A percentile compares a stretch with the other conserved stretches of the same genome.
These are phyloP conservation scores for Vitis hybrid DNA, from an alignment of 177 flowering plant genomes.

Conservation along the genomic window DNA sequence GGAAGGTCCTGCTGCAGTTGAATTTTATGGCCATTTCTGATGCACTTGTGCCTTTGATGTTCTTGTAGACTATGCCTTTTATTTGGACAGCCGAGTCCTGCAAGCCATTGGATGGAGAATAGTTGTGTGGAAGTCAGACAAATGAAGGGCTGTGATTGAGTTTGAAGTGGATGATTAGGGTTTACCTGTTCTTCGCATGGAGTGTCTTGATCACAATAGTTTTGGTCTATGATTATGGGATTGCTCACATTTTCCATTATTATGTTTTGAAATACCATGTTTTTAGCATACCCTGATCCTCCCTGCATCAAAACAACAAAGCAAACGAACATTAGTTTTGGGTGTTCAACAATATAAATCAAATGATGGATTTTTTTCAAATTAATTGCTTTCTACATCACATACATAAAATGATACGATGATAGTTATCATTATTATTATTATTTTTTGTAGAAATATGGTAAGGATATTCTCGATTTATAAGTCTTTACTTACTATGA, in stretches of 20 bases:
- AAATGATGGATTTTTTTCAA: too few species aligned
- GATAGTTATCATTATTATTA: too few species aligned
- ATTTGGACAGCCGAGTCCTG: slow-evolving; percentile 79
- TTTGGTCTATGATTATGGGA: slow-evolving; percentile 80
- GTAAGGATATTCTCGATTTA: too few species aligned
- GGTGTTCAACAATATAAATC: too few species aligned
- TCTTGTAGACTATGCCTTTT: slow-evolving; percentile 57
- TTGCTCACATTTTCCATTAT: slow-evolving; percentile 54
- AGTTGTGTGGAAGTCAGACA: background rate
- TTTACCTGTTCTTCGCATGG: slow-evolving; percentile 66
- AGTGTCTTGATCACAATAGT: slow-evolving; percentile 62
- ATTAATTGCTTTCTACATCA: too few species aligned
- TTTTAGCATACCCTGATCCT: slow-evolving; percentile 71
- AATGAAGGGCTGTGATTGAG: background rate
- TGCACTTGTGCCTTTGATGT: slow-evolving; percentile 81
- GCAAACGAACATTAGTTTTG: too few species aligned
- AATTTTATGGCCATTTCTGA: slow-evolving; percentile 58
- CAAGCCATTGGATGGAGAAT: background rate
- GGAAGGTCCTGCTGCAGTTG: slow-evolving; percentile 60
- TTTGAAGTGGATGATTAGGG: background rate
- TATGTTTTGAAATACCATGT: slow-evolving; percentile 56
- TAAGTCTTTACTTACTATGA: too few species aligned
- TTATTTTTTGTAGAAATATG: too few species aligned
- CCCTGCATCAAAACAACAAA: slow-evolving; percentile 36
- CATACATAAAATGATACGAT: too few species aligned